A percentile compares a stretch with the other conserved stretches of the same genome.
Evolutionary conservation across 2,329 filamentous ascomycete genomes (phyloP).

Genomic region (Hypoxylon sp.): DNA sequence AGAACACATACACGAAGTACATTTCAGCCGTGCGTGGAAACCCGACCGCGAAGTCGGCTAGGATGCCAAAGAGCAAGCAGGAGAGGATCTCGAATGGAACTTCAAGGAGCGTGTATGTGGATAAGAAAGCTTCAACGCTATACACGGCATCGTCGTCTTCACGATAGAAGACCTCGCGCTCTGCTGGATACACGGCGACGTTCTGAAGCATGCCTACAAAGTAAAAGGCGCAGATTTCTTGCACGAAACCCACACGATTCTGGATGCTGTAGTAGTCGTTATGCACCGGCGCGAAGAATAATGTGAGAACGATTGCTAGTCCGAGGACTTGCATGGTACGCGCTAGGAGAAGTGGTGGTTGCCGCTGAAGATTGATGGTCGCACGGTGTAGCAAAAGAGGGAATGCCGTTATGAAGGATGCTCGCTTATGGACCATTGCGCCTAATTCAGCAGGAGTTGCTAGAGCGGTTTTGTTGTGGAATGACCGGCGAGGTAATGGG

Average conservation of each 20-base stretch:
- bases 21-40: constrained; percentile 73
- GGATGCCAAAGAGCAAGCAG: constrained; percentile 74
- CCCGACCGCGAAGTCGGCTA: constrained; percentile 75
- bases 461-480: constrained; percentile 63
- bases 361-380: constrained; percentile 76
- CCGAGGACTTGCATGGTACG: constrained; percentile 77
- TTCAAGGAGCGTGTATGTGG: constrained; percentile 78
- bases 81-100: constrained; percentile 79
- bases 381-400: constrained; percentile 78
- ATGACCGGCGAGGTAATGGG: constrained; percentile 57
- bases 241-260: constrained; percentile 80
- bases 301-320: constrained; percentile 72
- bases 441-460: constrained; percentile 81
- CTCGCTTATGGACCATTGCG: constrained; percentile 73
- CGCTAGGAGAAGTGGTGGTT: constrained; percentile 74
- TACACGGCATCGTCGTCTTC: constrained; percentile 83
- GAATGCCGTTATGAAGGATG: constrained; percentile 73
- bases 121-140: constrained; percentile 77
- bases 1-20: constrained; percentile 77
- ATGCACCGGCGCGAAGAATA: constrained; percentile 80
- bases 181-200: constrained; percentile 79
- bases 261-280: constrained; percentile 79
- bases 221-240: constrained; percentile 79
- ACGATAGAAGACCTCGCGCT: constrained; percentile 82
- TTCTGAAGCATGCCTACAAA: constrained; percentile 86